Base-by-base conservation (phyloP, 352 stramenopile species). In the Globisporangium nunn region DNA sequence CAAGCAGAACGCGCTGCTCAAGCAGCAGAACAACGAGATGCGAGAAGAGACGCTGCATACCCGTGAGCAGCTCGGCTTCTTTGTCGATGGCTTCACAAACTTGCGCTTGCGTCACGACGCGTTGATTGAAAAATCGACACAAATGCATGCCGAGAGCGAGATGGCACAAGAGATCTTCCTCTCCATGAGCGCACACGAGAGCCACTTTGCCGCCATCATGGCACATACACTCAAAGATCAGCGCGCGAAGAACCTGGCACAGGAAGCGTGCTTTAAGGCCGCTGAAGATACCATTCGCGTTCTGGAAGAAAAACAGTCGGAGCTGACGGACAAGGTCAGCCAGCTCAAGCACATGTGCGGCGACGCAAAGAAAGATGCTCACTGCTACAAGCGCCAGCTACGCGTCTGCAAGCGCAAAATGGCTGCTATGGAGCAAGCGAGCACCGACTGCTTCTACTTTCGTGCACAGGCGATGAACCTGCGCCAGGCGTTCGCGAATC, bases 51-150 rank as follows among this genome's bases (percentile, higher is more conserved):
- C 78, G 55, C 64, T 87, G 17, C 79, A 88, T 49, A 90, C 78
- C 0, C 68, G 75, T 18, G 63, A 51, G 3, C 81, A 92, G 55
- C 74, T 92, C 45, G 78, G 81, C 31, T 90, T 92, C 67, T 92
- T 92, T 46, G 74, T 92, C 35, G 70, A 87, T 2, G 81, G 81
- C 1, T 90, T 88, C 41, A 78, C 77, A 12, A 87, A 88, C 40
- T 48, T 92, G 18, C 61, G 81, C 2, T 59, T 66, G n/a, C 74
- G 79, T 17, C 81, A 90, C 58, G 81, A 92, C 41, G 70, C 72
- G 2, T 52, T 90, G 6, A 47, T 92, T 4, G 75, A 71, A 12
- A 71, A 75, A 33, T 75, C 79, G 15, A 78, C 70, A 11, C 65
- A 70, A 4, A 77, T 83, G 53, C 77, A 80, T 40, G 79, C 79